A percentile compares a stretch with the other conserved stretches of the same genome.
Evolutionary conservation across 78 protist genomes (phyloP).

Genomic region (Bodo saltans): DNA sequence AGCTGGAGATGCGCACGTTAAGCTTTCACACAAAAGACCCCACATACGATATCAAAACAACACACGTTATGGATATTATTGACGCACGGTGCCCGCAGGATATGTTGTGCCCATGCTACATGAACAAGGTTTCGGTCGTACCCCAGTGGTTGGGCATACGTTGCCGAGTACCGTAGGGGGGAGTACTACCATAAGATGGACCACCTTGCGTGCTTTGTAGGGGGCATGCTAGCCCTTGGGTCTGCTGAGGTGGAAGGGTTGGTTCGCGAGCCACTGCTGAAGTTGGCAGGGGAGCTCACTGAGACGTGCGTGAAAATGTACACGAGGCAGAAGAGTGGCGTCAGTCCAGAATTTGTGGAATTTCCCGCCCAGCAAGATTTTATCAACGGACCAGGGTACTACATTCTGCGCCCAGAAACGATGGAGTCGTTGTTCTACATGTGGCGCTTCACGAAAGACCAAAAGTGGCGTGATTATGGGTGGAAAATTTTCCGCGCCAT

Average conservation of each 20-base stretch:
- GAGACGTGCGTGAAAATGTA: constrained; percentile 54
- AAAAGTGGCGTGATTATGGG: constrained; percentile 52
- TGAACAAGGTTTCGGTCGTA: constrained; percentile 5
- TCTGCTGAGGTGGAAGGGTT: constrained; percentile 1
- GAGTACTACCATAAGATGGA: constrained; percentile 54
- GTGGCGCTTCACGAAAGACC: constrained; percentile 55
- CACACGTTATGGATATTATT: constrained; percentile 15
- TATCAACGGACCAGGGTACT: neutral
- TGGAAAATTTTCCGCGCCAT: constrained; percentile 32
- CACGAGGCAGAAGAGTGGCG: constrained; percentile 14
- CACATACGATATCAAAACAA: neutral
- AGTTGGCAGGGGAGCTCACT: constrained; percentile 20
- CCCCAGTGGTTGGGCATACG: neutral
- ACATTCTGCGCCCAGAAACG: constrained; percentile 44
- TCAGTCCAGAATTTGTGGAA: constrained; percentile 54
- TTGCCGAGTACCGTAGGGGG: constrained; percentile 27
- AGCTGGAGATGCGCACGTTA: constrained; percentile 29
- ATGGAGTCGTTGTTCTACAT: constrained; percentile 46
- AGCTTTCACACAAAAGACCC: constrained; percentile 13
- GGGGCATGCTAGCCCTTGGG: constrained; percentile 80
- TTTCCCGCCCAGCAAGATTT: neutral
- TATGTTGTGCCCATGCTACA: constrained; percentile 31
- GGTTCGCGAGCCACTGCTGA: neutral
- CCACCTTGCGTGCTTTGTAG: constrained; percentile 82
- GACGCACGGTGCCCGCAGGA: neutral